Evolutionary conservation across 2,329 filamentous ascomycete genomes (phyloP), one percentile per base, ranked within the genome.

Genomic region (Cladophialophora carrionii): DNA sequence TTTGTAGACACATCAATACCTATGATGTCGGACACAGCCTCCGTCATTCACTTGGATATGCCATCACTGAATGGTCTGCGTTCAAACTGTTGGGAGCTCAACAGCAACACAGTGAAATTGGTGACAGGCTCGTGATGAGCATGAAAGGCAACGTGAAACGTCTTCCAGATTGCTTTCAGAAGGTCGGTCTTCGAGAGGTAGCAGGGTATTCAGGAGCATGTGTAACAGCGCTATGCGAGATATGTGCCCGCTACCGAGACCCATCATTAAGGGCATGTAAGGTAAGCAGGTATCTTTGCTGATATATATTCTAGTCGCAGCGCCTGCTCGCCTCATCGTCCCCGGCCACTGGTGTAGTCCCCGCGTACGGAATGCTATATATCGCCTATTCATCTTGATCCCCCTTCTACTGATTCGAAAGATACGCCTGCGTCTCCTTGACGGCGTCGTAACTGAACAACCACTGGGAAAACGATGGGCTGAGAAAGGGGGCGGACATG

Each of bases 391-490:
- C 37, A 20, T n/a, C 6, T 26, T 24, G 6, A 32, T n/a, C 7
- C 14, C 52, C 48, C 8, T 52, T 54, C 52, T 54, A 54, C 20
- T 51, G 46, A 8, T 37, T 52, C 34, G 58, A 34, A 10, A 61
- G 37, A 34, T 61, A 61, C 26, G 22, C 17, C 37, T 34, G 49
- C 4, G 58, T 55, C 51, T 61, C 58, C 17, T 61, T 54, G 17
- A 61, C 7, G 4, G 51, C 58, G 8, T 61, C 58, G 24, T 31
- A 46, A 4, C 49, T 37, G 20, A 26, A 55, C 34, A 46, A 20
- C 58, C 58, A 61, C 58, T 61, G 58, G n/a, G 20, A 34, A 32
- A 17, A 61, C 8, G 49, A 14, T 4, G 51, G 51, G n/a, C 49
- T 54, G 12, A 34, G 24, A 24, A n/a, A 61, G 7, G 58, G 58